Percentiles rank a stretch among this genome's conserved stretches.
Evolutionary conservation across 1,139 yeast genomes (phyloP).

Genomic region (Debaryomyces nepalensis): DNA sequence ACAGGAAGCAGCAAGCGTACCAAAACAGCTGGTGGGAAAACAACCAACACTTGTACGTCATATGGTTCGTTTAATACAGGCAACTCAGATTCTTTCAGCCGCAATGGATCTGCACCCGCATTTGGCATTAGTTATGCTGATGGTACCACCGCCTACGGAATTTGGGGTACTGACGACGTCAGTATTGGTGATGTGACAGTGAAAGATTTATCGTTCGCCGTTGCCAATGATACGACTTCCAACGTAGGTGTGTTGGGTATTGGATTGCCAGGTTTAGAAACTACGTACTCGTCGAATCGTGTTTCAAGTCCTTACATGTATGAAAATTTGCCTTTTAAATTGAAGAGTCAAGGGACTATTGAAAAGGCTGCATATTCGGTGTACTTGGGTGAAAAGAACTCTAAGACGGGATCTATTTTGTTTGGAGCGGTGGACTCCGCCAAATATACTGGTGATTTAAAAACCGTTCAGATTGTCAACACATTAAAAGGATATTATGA

Average conservation of each 20-base stretch:
- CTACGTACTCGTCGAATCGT: constrained; percentile 27
- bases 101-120: constrained; percentile 36
- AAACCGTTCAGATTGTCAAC: constrained; percentile 36
- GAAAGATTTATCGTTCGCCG: constrained; percentile 53
- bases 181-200: constrained; percentile 45
- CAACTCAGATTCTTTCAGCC: constrained; percentile 35
- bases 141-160: constrained; percentile 60
- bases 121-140: constrained; percentile 66
- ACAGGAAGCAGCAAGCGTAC: constrained; percentile 16
- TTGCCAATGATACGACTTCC: constrained; percentile 48
- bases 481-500: constrained; percentile 20
- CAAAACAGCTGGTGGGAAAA: constrained; percentile 15
- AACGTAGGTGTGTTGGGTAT: constrained; percentile 58
- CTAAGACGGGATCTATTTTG: constrained; percentile 40
- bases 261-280: constrained; percentile 58
- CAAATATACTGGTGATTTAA: constrained; percentile 44
- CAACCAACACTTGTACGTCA: constrained; percentile 36
- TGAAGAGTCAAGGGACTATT: constrained; percentile 50
- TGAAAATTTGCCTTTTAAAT: constrained; percentile 35
- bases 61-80: constrained; percentile 47
- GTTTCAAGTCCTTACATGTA: constrained; percentile 21
- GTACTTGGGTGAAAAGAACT: constrained; percentile 35
- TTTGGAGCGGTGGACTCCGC: constrained; percentile 59
- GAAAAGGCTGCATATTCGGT: constrained; percentile 55
- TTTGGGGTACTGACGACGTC: constrained; percentile 56